Evolutionary conservation across 2,329 filamentous ascomycete species (phyloP), one percentile per base, ranked within the genome.

Genomic region (Xylariaceae sp.): DNA sequence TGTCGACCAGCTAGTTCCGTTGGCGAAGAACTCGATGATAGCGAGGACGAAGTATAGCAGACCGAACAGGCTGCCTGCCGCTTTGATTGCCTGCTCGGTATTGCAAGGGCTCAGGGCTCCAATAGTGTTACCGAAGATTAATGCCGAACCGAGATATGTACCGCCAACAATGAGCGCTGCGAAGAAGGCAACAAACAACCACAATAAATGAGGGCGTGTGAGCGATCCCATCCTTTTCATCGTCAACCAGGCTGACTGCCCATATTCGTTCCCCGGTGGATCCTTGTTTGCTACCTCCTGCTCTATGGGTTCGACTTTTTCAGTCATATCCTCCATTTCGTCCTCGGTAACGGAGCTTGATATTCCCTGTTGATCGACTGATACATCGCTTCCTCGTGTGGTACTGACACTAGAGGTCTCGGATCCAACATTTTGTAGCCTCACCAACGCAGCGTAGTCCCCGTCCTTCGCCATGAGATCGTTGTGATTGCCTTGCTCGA

Each of bases 401-500:
- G 72, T 67, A 16, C 73, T 68, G 53, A 66, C 56, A 67, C 58
- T 69, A 51, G 63, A 76, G 61, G 49, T 71, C 65, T 59, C 76
- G 64, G 65, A 76, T 61, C 66, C 63, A 53, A 72, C 69, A 61
- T 67, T 69, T 60, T 69, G 69, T 53, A 71, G 58, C 4, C 69
- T 65, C 9, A 72, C 69, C 2, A 73, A 56, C 3, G 68, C 61
- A 12, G 74, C 71, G 34, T 73, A 70, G 8, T 74, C 70, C 0
- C 62, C 61, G 19, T 71, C 61, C 36, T 65, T 69, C 11, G 71
- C 69, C 34, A 90, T 74, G 0, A 90, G 77, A 19, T 83, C 78
- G 1, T 82, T 74, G 52, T 90, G 87, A 0, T 78, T 83, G 0
- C 87, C 87, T 65, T 86, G 74, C 68, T 90, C 87, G 2, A 87